A percentile compares a stretch with the other conserved stretches of the same genome.
Evolutionary conservation across 2,329 filamentous ascomycete species (phyloP).

Genomic region (Torrubiellomyces zombiae): DNA sequence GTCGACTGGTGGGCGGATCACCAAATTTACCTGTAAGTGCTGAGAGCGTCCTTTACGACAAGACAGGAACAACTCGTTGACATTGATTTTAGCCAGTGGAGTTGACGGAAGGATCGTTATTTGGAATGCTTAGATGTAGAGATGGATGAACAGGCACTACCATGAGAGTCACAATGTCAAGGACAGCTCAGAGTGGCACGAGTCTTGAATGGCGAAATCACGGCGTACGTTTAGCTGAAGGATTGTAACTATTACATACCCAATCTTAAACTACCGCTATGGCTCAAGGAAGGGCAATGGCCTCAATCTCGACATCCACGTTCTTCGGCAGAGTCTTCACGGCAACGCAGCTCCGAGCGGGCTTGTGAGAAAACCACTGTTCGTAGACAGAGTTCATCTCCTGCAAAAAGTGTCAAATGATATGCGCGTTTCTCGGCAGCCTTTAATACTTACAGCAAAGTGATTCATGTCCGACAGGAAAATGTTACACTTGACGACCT

Average conservation of each 20-base stretch:
- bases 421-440: no score
- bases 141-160: not conserved
- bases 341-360: slow-evolving; percentile 76
- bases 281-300: slow-evolving; percentile 53
- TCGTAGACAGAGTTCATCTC: slow-evolving; percentile 77
- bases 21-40: slow-evolving; percentile 73
- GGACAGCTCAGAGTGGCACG: no score
- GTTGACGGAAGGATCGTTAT: slow-evolving; percentile 72
- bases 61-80: slow-evolving; percentile 11
- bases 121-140: slow-evolving; percentile 43
- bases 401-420: slow-evolving; percentile 11
- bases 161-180: no score
- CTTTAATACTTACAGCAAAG: slow-evolving; percentile 44
- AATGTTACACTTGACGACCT: slow-evolving; percentile 81
- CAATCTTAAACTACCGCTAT: no score
- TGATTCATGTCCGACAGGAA: slow-evolving; percentile 86
- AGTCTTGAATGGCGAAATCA: no score
- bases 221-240: no score
- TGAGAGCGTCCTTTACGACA: no score
- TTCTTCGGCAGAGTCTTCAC: slow-evolving; percentile 79
- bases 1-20: slow-evolving; percentile 43
- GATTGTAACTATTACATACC: no score
- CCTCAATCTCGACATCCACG: slow-evolving; percentile 81
- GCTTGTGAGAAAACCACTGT: slow-evolving; percentile 70
- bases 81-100: slow-evolving; percentile 44